Conservation (phyloP, 108 stramenopile species). For the Pelagomonas calceolata region DNA sequence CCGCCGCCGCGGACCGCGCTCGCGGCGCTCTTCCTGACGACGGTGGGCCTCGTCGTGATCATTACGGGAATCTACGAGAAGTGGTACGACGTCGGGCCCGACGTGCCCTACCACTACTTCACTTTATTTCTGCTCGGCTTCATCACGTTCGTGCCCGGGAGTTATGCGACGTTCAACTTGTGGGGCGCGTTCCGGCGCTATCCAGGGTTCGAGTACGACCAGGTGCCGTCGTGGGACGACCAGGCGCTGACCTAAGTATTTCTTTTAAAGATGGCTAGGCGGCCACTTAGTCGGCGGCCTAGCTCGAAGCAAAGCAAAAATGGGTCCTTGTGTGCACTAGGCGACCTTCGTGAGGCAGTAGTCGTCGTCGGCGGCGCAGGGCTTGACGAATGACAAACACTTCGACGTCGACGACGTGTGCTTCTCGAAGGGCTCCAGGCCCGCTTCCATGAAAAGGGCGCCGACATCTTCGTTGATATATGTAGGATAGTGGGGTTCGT, state of each 20-base stretch:
- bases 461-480: slow-evolving; percentile 11
- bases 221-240: neutral
- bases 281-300: too few relatives aligned
- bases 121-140: neutral
- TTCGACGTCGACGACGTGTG: slow-evolving; percentile 20
- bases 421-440: slow-evolving; percentile 21
- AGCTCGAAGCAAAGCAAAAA: too few relatives aligned
- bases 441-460: slow-evolving; percentile 21
- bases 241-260: too few relatives aligned
- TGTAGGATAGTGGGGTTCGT: slow-evolving; percentile 37
- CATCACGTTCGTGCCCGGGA: neutral
- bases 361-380: neutral
- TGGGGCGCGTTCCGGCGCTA: neutral
- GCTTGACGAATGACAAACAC: slow-evolving; percentile 25
- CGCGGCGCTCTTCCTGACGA: neutral
- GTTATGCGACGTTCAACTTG: neutral
- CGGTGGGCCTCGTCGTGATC: neutral
- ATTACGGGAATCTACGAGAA: neutral
- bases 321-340: too few relatives aligned
- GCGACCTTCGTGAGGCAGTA: too few relatives aligned
- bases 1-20: neutral
- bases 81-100: neutral
- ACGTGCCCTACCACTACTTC: neutral
- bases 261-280: too few relatives aligned
- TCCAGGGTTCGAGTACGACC: neutral